A percentile compares a stretch with the other conserved stretches of the same genome.
These are phyloP conservation scores for Pseudogymnoascus sp. DNA, from an alignment of 2,329 filamentous ascomycete genomes.

Conservation along the genomic window DNA sequence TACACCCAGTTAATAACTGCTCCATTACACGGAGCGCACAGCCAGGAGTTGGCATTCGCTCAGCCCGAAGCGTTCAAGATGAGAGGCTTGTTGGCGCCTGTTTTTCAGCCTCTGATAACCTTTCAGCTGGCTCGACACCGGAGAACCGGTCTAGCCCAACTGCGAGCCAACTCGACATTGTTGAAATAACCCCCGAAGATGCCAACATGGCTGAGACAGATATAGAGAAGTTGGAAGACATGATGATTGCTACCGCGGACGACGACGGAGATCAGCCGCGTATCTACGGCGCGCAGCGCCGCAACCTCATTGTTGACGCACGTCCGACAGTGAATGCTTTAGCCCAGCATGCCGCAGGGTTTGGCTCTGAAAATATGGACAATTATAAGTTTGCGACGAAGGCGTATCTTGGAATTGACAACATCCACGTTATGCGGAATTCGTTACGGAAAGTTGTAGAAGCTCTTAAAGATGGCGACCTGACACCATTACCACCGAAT, in stretches of 20 bases:
- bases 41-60: slow-evolving; percentile 75
- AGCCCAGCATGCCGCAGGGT: slow-evolving; percentile 86
- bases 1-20: slow-evolving; percentile 95
- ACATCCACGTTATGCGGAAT: slow-evolving; percentile 95
- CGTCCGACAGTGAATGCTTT: slow-evolving; percentile 89
- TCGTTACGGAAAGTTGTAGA: slow-evolving; percentile 84
- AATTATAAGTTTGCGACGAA: slow-evolving; percentile 90
- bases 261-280: slow-evolving; percentile 51
- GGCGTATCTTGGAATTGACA: slow-evolving; percentile 90
- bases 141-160: slow-evolving; percentile 33
- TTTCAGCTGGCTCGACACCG: slow-evolving; percentile 17
- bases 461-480: slow-evolving; percentile 84
- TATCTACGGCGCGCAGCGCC: slow-evolving; percentile 86
- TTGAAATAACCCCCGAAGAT: neutral
- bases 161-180: slow-evolving; percentile 46
- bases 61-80: slow-evolving; percentile 89
- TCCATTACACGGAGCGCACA: slow-evolving; percentile 94
- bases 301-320: slow-evolving; percentile 92
- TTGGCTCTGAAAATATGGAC: slow-evolving; percentile 96
- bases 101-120: slow-evolving; percentile 56
- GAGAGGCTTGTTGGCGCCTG: slow-evolving; percentile 90
- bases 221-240: slow-evolving; percentile 62
- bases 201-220: slow-evolving; percentile 18
- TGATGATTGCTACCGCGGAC: slow-evolving; percentile 50
- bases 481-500: slow-evolving; percentile 75